Base-by-base conservation (phyloP, 2,329 filamentous ascomycete species). In the Rhexocercosporidium sp. region DNA sequence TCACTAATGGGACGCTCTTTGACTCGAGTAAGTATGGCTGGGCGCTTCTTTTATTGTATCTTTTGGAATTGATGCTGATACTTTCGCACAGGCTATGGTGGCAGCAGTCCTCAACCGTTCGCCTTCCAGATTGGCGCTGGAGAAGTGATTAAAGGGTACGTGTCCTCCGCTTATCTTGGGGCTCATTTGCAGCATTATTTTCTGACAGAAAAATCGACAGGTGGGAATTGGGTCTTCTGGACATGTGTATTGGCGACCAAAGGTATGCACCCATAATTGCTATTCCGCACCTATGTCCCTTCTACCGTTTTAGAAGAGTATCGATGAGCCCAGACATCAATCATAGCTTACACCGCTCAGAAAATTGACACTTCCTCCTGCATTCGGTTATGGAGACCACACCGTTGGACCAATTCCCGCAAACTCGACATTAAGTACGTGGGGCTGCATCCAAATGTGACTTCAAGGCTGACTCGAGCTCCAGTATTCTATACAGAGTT, bases 351-450 rank as follows among this genome's bases (percentile, higher is more conserved):
- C 20, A 47, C 14, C 0, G 3, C 2, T 12, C 25, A 65, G 54
- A 39, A 61, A 65, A 25, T 60, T 66, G 39, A 62, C 37, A 41
- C 25, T 66, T 11, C 57, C 47, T 9, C 64, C 64, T 34, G 49
- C 57, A 0, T 62, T 27, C 46, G 64, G 31, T 1, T 66, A 66
- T 59, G 64, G 64, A 3, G 54, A 66, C 22, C 64, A 51, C 11
- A 22, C 49, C 16, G 64, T 66, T 22, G 64, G 64, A 27, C 47
- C 59, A n/a, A 66, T 66, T 25, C 64, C 57, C n/a, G 57, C 64
- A 6, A 66, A 66, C 51, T 66, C 64, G 46, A 66, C 64, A 3
- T 27, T 65, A 12, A 60, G 63, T 65, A 54, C 22, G 51, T 31
- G 11, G 16, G 20, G 20, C 7, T 29, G 9, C 20, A n/a, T 16